Evolutionary conservation across 1,139 yeast species (phyloP).

Genomic region (Williopsis jadinii): DNA sequence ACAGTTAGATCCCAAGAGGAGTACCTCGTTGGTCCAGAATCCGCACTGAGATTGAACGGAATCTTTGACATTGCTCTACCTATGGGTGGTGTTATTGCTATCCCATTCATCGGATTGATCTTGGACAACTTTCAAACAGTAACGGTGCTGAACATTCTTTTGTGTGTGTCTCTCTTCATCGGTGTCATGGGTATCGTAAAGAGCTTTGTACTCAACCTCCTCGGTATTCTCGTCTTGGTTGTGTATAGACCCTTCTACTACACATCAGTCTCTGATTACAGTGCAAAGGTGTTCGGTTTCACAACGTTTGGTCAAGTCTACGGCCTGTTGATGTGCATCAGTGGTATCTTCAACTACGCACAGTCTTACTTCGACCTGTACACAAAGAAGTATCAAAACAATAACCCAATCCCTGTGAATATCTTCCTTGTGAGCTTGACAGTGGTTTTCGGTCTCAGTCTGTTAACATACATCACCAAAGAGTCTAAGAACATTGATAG

Average conservation of each 20-base stretch:
- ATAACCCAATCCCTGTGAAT: constrained; percentile 80
- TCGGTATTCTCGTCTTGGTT: constrained; percentile 68
- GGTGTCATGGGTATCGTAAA: constrained; percentile 64
- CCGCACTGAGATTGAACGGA: constrained; percentile 56
- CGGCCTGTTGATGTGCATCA: constrained; percentile 74
- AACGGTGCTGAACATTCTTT: constrained; percentile 46
- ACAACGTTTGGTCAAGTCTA: constrained; percentile 89
- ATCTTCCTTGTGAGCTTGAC: constrained; percentile 45
- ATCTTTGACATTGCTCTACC: constrained; percentile 85
- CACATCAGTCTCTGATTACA: constrained; percentile 84
- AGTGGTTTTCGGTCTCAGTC: constrained; percentile 42
- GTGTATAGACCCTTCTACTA: constrained; percentile 86
- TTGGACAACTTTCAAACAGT: constrained; percentile 69
- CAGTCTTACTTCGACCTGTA: constrained; percentile 63
- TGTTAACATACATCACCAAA: constrained; percentile 46
- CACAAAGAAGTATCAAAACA: constrained; percentile 59
- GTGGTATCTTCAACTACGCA: constrained; percentile 69
- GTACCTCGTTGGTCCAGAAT: constrained; percentile 48
- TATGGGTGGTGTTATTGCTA: constrained; percentile 75
- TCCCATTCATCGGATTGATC: constrained; percentile 80
- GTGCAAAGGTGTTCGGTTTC: constrained; percentile 91
- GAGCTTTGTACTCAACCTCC: constrained; percentile 44
- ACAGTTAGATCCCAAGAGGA: constrained; percentile 75
- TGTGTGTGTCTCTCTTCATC: constrained; percentile 47
- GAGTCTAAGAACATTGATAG: constrained; percentile 46